Conservation (phyloP, 129 eudicot species). For the Dittrichia graveolens region DNA sequence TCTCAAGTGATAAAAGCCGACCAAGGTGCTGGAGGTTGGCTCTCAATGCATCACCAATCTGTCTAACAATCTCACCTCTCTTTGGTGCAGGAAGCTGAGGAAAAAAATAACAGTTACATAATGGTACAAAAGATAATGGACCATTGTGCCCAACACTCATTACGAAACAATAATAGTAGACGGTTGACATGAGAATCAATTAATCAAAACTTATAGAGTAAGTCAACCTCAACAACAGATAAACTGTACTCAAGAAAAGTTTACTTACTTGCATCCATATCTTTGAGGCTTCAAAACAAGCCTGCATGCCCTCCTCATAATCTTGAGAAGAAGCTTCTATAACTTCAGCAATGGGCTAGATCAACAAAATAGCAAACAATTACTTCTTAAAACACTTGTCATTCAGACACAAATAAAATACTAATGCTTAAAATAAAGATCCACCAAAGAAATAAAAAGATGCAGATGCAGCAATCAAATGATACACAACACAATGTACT, state of each 20-base stretch:
- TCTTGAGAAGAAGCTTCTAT: slow-evolving; percentile 72
- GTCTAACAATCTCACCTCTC: slow-evolving; percentile 95
- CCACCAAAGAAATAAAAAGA: not conserved
- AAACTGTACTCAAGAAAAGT: slow-evolving; percentile 7
- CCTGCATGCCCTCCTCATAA: slow-evolving; percentile 79
- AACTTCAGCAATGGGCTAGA: slow-evolving; percentile 84
- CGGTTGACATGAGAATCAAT: not conserved
- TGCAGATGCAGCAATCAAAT: not conserved
- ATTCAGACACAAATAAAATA: not conserved
- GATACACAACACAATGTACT: not conserved
- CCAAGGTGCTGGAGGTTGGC: slow-evolving; percentile 81
- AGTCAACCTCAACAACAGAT: slow-evolving; percentile 1
- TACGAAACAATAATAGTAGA: not conserved
- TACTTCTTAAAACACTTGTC: slow-evolving; percentile 11
- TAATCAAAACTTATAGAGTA: not conserved
- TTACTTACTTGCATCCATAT: slow-evolving; percentile 82
- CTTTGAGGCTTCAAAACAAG: slow-evolving; percentile 78
- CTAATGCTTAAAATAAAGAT: not conserved
- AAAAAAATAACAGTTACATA: slow-evolving; percentile 9
- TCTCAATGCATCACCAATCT: slow-evolving; percentile 96
- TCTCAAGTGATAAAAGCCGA: slow-evolving; percentile 88
- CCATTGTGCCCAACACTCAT: not conserved
- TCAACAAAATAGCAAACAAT: slow-evolving; percentile 25
- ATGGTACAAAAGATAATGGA: not conserved
- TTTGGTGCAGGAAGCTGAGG: slow-evolving; percentile 91